These are phyloP conservation scores for Acanthamoeba quina DNA, from an alignment of 208 protist genomes.

Conservation along the genomic window DNA sequence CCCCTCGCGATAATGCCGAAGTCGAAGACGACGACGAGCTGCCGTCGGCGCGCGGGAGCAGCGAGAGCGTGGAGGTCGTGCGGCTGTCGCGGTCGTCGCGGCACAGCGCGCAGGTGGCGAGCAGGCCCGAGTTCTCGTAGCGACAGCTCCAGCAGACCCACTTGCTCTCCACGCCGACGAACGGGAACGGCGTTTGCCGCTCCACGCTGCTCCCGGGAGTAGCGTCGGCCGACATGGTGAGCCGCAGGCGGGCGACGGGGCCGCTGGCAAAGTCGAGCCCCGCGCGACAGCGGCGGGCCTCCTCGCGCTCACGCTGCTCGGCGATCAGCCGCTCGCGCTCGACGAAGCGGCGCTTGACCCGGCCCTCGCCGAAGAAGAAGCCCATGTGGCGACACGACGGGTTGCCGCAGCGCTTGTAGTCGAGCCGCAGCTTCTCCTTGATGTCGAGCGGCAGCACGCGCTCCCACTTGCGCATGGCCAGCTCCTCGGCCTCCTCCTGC, in stretches of 20 bases:
- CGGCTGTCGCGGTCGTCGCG: background rate
- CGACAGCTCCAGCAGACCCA: slow-evolving; percentile 16
- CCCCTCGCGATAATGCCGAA: background rate
- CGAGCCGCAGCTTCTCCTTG: slow-evolving; percentile 27
- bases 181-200: too few relatives aligned
- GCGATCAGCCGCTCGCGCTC: background rate
- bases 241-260: background rate
- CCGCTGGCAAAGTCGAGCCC: background rate
- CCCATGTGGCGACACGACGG: slow-evolving; percentile 29
- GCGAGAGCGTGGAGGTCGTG: background rate
- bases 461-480: slow-evolving; percentile 38
- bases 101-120: background rate
- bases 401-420: slow-evolving; percentile 54
- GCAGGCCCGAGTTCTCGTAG: background rate
- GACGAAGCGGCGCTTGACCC: slow-evolving; percentile 9
- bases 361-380: slow-evolving; percentile 37
- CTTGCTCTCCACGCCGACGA: background rate
- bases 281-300: slow-evolving; percentile 8
- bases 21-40: background rate
- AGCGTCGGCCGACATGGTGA: background rate
- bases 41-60: background rate
- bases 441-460: slow-evolving; percentile 34
- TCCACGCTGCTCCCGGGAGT: background rate
- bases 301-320: background rate
- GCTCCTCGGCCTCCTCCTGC: background rate